These are phyloP conservation scores for Jamesozyma rosinii DNA, from an alignment of 805 yeast genomes.

Conservation along the genomic window DNA sequence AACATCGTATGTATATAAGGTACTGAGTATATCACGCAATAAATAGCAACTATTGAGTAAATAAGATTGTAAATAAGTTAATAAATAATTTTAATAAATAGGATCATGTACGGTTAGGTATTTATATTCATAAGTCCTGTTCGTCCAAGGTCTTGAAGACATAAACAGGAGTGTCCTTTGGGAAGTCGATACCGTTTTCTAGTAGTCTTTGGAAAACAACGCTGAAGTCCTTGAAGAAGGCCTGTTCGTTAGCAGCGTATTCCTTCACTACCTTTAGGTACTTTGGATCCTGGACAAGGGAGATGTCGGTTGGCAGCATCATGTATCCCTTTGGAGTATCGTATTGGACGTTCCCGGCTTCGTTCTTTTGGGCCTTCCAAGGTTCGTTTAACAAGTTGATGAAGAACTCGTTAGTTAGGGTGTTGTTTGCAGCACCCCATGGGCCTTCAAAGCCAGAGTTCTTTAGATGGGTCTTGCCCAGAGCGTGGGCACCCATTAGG, in stretches of 20 bases:
- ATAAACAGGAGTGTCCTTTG: slow-evolving; percentile 35
- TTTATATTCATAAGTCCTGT: slow-evolving; percentile 34
- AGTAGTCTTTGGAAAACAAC: slow-evolving; percentile 58
- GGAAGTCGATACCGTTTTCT: slow-evolving; percentile 69
- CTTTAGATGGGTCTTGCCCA: slow-evolving; percentile 64
- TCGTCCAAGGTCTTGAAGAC: slow-evolving; percentile 62
- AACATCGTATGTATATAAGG: background rate
- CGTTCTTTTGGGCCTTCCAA: slow-evolving; percentile 49
- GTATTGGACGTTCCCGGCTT: slow-evolving; percentile 51
- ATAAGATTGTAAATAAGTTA: background rate
- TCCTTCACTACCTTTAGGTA: slow-evolving; percentile 53
- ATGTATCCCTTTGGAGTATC: slow-evolving; percentile 58
- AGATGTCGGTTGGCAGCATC: slow-evolving; percentile 83
- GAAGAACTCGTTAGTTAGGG: slow-evolving; percentile 67
- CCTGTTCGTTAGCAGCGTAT: slow-evolving; percentile 57
- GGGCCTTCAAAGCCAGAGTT: slow-evolving; percentile 81
- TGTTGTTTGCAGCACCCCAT: slow-evolving; percentile 77
- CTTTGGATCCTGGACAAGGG: slow-evolving; percentile 50
- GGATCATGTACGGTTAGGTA: background rate
- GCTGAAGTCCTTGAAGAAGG: slow-evolving; percentile 57
- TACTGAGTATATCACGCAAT: no score
- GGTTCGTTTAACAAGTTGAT: slow-evolving; percentile 45
- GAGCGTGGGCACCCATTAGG: slow-evolving; percentile 64
- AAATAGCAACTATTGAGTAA: background rate
- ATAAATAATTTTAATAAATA: no score